Evolutionary conservation across 2,329 filamentous ascomycete genomes (phyloP), one percentile per base, ranked within the genome.

Genomic region (Beauveria bassiana): DNA sequence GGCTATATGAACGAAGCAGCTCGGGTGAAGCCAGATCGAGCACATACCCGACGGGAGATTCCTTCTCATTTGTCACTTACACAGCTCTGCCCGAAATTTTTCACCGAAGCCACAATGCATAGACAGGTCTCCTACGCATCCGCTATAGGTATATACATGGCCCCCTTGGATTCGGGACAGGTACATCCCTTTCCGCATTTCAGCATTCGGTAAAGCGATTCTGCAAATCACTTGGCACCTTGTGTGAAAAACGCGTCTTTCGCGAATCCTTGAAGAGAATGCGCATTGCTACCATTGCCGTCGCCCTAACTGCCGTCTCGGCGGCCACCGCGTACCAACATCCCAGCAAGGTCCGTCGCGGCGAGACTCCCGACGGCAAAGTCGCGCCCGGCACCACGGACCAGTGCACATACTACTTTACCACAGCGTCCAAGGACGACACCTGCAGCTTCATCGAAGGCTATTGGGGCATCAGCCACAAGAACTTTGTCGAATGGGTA

Each of bases 401-500:
- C 54, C 40, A 57, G 34, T 57, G 54, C 43, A 57, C 54, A n/a
- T 57, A 57, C 54, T 57, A 46, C 14, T 57, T 43, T 20, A 34
- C 49, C 12, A 49, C 59, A n/a, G 22, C 22, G 40, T 34, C 59
- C 26, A 28, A 55, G 28, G 51, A 42, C n/a, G 49, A 60, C 9
- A 50, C 47, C 10, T 60, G 58, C 40, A 46, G 34, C 8, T 54
- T 31, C 22, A 26, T 61, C 20, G 59, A 61, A 18, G 38, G 26
- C 28, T 54, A 57, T 34, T 57, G 52, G 52, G 60, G 60, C 31
- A 22, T 61, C 31, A 28, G 40, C 5, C 60, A 61, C 38, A 38
- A 57, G 9, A 20, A 61, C n/a, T 61, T 61, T 51, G 60, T 61
- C 1, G 40, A 18, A 14, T 61, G 60, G 60, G 60, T 56, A 34